phyloP scores from a whole-genome alignment of 371 early-diverging fungal genomes.

The Chytridium lagenaria region DNA sequence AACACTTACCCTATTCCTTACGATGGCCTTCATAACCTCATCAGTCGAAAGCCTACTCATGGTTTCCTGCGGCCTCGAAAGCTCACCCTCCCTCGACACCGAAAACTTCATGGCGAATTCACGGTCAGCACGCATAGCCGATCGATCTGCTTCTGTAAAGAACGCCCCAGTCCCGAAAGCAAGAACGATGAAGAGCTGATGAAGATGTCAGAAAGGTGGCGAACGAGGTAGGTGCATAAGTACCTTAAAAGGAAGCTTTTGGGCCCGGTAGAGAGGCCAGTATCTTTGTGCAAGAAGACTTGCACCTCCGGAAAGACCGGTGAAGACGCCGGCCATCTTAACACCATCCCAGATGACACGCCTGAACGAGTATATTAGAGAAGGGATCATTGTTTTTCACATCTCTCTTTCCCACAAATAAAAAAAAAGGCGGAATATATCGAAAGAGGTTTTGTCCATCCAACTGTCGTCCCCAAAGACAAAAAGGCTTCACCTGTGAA shows the following conservation, averaged over 20 bases:
- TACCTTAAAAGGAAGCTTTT: constrained; percentile 44
- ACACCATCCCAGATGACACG: constrained; percentile 37
- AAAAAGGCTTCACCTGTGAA: constrained; percentile 5
- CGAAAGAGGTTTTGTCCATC: too few relatives aligned
- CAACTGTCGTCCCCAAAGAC: neutral
- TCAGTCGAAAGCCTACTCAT: constrained; percentile 14
- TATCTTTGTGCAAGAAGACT: constrained; percentile 20
- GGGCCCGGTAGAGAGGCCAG: constrained; percentile 26
- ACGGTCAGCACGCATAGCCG: constrained; percentile 45
- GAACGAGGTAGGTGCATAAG: constrained; percentile 6
- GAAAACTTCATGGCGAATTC: constrained; percentile 35
- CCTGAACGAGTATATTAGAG: too few relatives aligned
- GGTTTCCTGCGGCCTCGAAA: neutral
- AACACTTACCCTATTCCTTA: constrained; percentile 22
- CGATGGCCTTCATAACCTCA: constrained; percentile 1
- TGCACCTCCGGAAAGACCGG: constrained; percentile 17
- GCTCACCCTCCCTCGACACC: constrained; percentile 23
- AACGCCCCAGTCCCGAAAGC: constrained; percentile 41
- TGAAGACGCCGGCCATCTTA: constrained; percentile 27
- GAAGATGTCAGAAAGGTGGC: constrained; percentile 20
- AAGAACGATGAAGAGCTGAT: constrained; percentile 36
- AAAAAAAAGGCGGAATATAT: too few relatives aligned
- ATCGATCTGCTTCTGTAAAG: constrained; percentile 45
- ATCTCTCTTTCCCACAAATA: too few relatives aligned
- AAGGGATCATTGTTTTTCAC: too few relatives aligned